These are phyloP conservation scores for Paramecium octaurelia DNA, from an alignment of 73 alveolate species.

Conservation along the genomic window DNA sequence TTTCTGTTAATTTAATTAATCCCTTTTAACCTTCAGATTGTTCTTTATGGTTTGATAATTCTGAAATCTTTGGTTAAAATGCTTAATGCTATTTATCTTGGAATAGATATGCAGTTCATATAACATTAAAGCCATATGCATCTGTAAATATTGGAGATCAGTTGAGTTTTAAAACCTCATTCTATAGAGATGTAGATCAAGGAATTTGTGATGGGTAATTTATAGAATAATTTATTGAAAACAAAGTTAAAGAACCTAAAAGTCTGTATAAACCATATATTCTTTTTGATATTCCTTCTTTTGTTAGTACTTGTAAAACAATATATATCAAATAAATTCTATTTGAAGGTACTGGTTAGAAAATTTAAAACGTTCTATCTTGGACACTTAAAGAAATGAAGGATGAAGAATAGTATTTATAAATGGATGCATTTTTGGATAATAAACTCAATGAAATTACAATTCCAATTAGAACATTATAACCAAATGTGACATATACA, in stretches of 20 bases:
- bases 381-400: background rate
- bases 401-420: background rate
- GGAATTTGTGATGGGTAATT: background rate
- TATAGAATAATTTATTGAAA: background rate
- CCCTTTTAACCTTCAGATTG: conserved; percentile 9
- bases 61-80: background rate
- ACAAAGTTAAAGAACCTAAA: background rate
- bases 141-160: background rate
- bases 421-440: background rate
- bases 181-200: background rate
- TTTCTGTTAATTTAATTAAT: background rate
- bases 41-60: background rate
- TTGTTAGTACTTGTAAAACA: background rate
- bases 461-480: background rate
- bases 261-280: background rate
- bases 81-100: background rate
- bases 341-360: background rate
- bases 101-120: background rate
- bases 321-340: background rate
- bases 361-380: background rate
- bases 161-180: background rate
- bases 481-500: background rate
- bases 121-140: background rate
- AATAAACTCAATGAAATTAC: background rate
- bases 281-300: background rate